Evolutionary conservation across 139 green algal genomes (phyloP).

Genomic region (Astrephomene gubernaculifera): DNA sequence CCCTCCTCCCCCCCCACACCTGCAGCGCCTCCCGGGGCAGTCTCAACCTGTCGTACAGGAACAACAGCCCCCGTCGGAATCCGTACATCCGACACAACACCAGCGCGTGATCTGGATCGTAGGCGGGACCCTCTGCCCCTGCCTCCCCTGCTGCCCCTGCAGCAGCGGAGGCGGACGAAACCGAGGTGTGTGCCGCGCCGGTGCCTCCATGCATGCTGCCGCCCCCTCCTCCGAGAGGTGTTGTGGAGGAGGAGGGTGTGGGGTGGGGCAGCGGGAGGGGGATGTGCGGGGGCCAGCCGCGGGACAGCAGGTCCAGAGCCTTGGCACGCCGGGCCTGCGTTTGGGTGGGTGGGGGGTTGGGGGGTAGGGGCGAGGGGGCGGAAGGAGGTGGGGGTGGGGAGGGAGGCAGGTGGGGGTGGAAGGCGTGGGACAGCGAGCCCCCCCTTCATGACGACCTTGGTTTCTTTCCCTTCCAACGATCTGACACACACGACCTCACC

Average conservation of each 20-base stretch:
- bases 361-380: not conserved
- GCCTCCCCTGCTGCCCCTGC: too few species aligned
- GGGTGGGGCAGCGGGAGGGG: not conserved
- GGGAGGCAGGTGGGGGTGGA: not conserved
- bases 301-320: conserved; percentile 85
- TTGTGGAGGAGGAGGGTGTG: not conserved
- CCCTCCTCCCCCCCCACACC: conserved; percentile 39
- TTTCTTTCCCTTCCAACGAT: too few species aligned
- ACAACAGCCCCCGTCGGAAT: conserved; percentile 81
- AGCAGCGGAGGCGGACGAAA: too few species aligned
- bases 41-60: conserved; percentile 91
- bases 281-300: conserved; percentile 81
- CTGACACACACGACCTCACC: too few species aligned
- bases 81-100: conserved; percentile 86
- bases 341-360: not conserved
- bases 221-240: not conserved
- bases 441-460: too few species aligned
- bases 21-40: conserved; percentile 85
- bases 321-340: conserved; percentile 64
- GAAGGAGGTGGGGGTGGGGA: not conserved
- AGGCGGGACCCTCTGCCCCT: conserved; percentile 77
- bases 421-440: too few species aligned
- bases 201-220: not conserved
- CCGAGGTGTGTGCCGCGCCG: not conserved
- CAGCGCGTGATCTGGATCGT: conserved; percentile 91